These are phyloP conservation scores for Populus simonii DNA, from an alignment of 345 rosid species.

Conservation along the genomic window DNA sequence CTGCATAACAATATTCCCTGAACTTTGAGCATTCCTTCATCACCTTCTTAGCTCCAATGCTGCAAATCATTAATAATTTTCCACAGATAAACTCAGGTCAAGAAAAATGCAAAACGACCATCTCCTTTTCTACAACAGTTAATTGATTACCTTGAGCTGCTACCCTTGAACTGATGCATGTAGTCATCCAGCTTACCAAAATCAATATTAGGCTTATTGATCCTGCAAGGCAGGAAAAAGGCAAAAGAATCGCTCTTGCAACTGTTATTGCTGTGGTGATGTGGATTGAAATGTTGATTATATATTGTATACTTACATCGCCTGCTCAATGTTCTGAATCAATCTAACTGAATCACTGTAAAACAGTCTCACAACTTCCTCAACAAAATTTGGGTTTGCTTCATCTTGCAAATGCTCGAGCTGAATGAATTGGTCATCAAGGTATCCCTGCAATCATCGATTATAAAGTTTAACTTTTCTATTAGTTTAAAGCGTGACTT, in stretches of 20 bases:
- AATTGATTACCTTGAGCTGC: conserved; percentile 42
- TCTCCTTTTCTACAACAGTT: not conserved
- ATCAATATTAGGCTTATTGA: conserved; percentile 22
- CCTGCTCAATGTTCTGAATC: conserved; percentile 55
- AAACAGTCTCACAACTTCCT: conserved; percentile 56
- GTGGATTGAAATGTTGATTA: not conserved
- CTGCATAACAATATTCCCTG: conserved; percentile 21
- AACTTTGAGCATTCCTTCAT: conserved; percentile 29
- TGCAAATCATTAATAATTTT: conserved; percentile 1
- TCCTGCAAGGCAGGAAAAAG: conserved; percentile 13
- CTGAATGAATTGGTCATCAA: conserved; percentile 64
- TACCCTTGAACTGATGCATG: conserved; percentile 48
- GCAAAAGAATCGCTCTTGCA: not conserved
- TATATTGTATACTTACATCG: conserved; percentile 41
- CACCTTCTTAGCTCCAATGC: conserved; percentile 44
- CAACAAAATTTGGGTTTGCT: conserved; percentile 62
- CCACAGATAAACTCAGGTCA: not conserved
- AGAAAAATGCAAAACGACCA: not conserved
- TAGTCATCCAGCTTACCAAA: conserved; percentile 37
- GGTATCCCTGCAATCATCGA: conserved; percentile 46
- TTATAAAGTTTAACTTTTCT: not conserved
- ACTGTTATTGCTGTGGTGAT: not conserved
- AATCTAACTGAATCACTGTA: conserved; percentile 54
- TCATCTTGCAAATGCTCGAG: conserved; percentile 78
- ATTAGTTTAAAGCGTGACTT: too few species aligned